These are phyloP conservation scores for Zopfochytrium polystomum DNA, from an alignment of 371 early-diverging fungal genomes.

Conservation along the genomic window DNA sequence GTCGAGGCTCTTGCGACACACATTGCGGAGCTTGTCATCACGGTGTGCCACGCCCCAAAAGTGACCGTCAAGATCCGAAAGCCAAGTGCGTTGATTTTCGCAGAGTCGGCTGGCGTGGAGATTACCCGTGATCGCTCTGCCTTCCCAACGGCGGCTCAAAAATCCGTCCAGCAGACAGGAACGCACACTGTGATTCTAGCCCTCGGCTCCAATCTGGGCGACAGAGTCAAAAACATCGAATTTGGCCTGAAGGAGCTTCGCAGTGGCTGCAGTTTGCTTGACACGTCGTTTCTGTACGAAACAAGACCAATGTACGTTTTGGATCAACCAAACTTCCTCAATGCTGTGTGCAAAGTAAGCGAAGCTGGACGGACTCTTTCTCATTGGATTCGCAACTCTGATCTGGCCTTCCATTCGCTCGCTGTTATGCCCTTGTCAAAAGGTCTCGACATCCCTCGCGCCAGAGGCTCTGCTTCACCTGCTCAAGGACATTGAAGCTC, in stretches of 20 bases:
- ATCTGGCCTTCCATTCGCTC: background rate
- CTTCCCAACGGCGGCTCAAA: background rate
- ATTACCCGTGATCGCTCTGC: constrained; percentile 37
- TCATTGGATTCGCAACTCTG: too few relatives aligned
- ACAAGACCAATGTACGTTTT: constrained; percentile 90
- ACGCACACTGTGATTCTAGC: constrained; percentile 66
- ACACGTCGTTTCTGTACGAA: constrained; percentile 95
- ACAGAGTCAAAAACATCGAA: constrained; percentile 67
- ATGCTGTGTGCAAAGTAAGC: constrained; percentile 77
- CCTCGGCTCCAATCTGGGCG: constrained; percentile 91
- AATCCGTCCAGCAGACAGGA: background rate
- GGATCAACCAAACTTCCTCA: constrained; percentile 91
- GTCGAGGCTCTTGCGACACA: constrained; percentile 49
- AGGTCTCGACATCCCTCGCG: constrained; percentile 68
- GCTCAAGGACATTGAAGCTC: constrained; percentile 79
- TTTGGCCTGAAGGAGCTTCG: constrained; percentile 67
- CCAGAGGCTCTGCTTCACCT: constrained; percentile 73
- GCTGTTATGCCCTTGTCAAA: constrained; percentile 13
- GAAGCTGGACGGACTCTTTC: background rate
- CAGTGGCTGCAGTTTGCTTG: constrained; percentile 61
- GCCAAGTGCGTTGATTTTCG: constrained; percentile 52
- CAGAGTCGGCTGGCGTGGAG: constrained; percentile 45
- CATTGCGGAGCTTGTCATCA: constrained; percentile 50
- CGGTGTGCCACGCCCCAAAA: constrained; percentile 71
- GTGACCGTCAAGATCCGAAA: constrained; percentile 51